Evolutionary conservation across 768 basidiomycete genomes (phyloP), one percentile per base, ranked within the genome.

Genomic region (Clitopilus passeckerianus): DNA sequence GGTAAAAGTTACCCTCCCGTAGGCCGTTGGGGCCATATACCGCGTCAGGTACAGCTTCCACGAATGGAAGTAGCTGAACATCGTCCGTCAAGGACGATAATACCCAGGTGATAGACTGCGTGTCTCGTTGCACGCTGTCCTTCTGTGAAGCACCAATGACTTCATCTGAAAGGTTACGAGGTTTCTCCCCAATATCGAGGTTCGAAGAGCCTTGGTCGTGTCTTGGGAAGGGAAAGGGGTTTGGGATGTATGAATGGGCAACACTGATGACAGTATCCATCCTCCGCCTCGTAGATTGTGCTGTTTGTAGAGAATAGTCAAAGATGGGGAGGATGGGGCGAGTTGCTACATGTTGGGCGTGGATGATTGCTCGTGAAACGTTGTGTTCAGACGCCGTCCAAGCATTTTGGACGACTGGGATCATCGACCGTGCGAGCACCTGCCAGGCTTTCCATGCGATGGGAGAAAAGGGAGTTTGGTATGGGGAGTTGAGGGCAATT

Each of bases 81-180:
- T 72, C 70, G 57, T 73, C 71, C 1, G 67, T 68, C 6, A 75
- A 64, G 14, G 68, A 66, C 37, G 66, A 67, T 35, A 76, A 53
- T 4, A 74, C 70, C 71, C 75, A 76, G 33, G 66, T 68, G 60
- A 77, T 72, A 12, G 73, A 73, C 56, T 71, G 64, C 22, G 74
- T 63, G 58, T 76, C 74, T 16, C 76, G 74, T 52, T 67, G 59
- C 61, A 73, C 72, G 18, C 2, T 2, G 18, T 50, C 46, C 46
- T 22, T 50, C 46, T 50, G 46, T 9, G 46, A 50, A 9, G 46
- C 46, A 5, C 5, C 18, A n/a, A 50, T 50, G 10, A 50, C 20
- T 10, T 18, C 46, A 22, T 20, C 46, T 22, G 46, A 50, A 18
- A 50, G 46, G 18, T 22, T 50, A 4, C 6, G 22, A 2, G 20